Evolutionary conservation across 2,329 filamentous ascomycete species (phyloP).

Genomic region (Cadophora sp.): DNA sequence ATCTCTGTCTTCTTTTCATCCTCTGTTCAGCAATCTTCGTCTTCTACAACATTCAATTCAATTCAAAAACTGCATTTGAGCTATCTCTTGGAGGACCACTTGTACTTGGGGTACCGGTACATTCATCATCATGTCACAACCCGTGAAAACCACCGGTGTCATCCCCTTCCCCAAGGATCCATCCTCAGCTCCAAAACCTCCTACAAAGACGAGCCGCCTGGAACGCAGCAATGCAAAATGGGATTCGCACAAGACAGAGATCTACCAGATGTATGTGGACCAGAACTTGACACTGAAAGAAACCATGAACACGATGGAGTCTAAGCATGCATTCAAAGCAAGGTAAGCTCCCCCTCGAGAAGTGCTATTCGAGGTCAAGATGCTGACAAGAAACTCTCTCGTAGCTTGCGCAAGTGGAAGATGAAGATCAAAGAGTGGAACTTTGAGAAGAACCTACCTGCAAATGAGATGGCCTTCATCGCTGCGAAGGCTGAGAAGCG

Average conservation of each 20-base stretch:
- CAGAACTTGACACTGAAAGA: conserved; percentile 7
- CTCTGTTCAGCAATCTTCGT: too few relatives aligned
- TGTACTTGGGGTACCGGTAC: too few relatives aligned
- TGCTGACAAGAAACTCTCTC: background rate
- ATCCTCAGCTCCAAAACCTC: background rate
- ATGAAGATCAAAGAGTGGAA: conserved; percentile 27
- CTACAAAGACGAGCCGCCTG: background rate
- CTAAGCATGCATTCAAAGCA: background rate
- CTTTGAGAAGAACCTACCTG: conserved; percentile 27
- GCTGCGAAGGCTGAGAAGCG: conserved; percentile 22
- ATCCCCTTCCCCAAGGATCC: background rate
- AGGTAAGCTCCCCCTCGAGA: background rate
- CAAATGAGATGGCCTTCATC: conserved; percentile 21
- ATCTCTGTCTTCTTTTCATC: too few relatives aligned
- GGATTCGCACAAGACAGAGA: conserved; percentile 16
- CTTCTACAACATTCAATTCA: background rate
- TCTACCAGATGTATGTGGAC: conserved; percentile 12
- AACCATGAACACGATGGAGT: conserved; percentile 3
- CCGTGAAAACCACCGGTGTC: background rate
- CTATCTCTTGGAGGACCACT: too few relatives aligned
- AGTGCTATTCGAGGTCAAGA: too few relatives aligned
- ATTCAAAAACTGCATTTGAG: too few relatives aligned
- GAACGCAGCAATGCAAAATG: conserved; percentile 11
- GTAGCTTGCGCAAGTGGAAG: conserved; percentile 25
- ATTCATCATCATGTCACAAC: background rate